phyloP scores from a whole-genome alignment of 1,284 basidiomycete genomes.

The Anthracocystis walkeri region DNA sequence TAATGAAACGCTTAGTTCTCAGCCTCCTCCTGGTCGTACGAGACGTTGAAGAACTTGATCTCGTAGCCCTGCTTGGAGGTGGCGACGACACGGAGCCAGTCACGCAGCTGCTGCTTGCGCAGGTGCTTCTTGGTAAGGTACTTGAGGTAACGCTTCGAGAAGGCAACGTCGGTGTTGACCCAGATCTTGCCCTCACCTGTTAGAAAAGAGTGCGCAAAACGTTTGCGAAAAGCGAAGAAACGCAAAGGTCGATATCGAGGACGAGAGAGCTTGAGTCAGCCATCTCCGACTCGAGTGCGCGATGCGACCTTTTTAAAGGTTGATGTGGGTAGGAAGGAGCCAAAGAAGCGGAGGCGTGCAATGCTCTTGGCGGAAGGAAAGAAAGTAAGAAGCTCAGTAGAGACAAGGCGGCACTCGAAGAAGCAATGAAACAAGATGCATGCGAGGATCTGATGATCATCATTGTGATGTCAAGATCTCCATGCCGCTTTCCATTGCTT shows the following conservation, averaged over 20 bases:
- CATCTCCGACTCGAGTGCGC: conserved; percentile 52
- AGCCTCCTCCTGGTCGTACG: conserved; percentile 65
- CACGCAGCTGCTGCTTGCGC: conserved; percentile 69
- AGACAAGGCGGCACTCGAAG: not conserved
- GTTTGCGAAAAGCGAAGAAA: conserved; percentile 6
- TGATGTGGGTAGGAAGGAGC: not conserved
- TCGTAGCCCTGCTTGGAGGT: conserved; percentile 71
- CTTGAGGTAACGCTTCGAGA: conserved; percentile 72
- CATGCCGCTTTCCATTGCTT: not conserved
- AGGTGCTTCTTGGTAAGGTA: conserved; percentile 71
- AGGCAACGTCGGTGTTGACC: conserved; percentile 70
- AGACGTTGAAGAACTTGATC: conserved; percentile 71
- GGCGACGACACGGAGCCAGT: conserved; percentile 70
- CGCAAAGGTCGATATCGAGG: conserved; percentile 45
- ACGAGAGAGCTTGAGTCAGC: conserved; percentile 56
- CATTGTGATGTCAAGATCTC: not conserved
- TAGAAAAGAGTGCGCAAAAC: conserved; percentile 14
- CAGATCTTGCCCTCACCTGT: conserved; percentile 70
- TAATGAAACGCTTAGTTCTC: conserved; percentile 36
- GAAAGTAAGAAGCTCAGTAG: not conserved
- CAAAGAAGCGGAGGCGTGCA: not conserved
- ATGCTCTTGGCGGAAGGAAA: not conserved
- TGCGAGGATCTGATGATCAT: not conserved
- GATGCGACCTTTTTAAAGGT: conserved; percentile 24
- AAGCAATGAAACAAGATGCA: not conserved